phyloP scores from a whole-genome alignment of 768 basidiomycete genomes.

The Amanita exitialis region DNA sequence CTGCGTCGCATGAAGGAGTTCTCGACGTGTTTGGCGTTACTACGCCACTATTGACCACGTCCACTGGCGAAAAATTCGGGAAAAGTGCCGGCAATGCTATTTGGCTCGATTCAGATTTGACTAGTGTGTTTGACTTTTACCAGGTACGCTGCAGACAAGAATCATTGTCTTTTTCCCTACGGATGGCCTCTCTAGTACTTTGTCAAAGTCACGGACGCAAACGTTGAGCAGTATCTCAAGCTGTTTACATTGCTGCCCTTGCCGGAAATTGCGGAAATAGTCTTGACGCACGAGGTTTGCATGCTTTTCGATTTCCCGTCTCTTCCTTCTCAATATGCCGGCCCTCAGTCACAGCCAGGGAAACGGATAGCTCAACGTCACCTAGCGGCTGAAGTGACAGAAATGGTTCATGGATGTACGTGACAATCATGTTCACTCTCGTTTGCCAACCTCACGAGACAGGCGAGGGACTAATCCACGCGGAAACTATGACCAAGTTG shows the following conservation, averaged over 20 bases:
- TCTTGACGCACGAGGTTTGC: constrained; percentile 42
- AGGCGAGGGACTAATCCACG: constrained; percentile 30
- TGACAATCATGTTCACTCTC: neutral
- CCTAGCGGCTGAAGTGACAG: constrained; percentile 43
- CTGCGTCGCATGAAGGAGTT: constrained; percentile 14
- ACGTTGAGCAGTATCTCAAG: constrained; percentile 71
- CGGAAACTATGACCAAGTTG: constrained; percentile 31
- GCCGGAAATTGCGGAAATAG: constrained; percentile 33
- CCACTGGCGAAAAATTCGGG: constrained; percentile 90
- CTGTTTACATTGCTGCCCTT: constrained; percentile 80
- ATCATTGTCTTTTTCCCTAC: neutral
- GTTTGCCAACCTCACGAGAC: constrained; percentile 4
- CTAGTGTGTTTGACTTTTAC: constrained; percentile 89
- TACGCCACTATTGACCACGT: constrained; percentile 87
- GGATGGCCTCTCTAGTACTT: constrained; percentile 59
- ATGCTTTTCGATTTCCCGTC: constrained; percentile 7
- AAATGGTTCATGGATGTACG: constrained; percentile 35
- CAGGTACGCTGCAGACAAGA: constrained; percentile 45
- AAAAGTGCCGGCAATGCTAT: constrained; percentile 96
- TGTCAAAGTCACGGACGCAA: constrained; percentile 67
- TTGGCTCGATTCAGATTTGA: constrained; percentile 74
- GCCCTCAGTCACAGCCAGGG: constrained; percentile 27
- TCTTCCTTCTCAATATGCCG: neutral
- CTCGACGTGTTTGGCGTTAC: constrained; percentile 69
- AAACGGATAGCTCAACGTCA: constrained; percentile 35